Evolutionary conservation across 176 grass and related monocot species (phyloP).

Genomic region (Oryza australiensis): DNA sequence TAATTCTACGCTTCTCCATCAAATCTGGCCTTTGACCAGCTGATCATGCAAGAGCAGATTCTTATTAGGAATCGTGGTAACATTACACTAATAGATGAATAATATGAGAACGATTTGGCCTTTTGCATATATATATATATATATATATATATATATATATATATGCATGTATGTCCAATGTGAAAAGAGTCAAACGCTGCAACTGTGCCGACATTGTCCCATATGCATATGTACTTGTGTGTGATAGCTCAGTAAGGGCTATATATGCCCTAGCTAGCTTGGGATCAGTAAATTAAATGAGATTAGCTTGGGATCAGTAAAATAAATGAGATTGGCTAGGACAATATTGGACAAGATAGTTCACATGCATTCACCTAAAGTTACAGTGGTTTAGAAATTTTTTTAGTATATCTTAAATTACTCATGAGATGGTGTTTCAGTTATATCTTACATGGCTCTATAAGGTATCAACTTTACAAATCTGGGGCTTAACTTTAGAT

Average conservation of each 20-base stretch:
- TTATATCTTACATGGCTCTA: too few species aligned
- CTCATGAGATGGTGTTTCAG: too few species aligned
- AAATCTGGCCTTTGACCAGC: not conserved
- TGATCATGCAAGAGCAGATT: not conserved
- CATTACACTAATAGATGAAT: not conserved
- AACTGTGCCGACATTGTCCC: not conserved
- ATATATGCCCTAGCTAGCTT: not conserved
- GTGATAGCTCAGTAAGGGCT: not conserved
- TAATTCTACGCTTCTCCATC: not conserved
- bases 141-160: too few species aligned
- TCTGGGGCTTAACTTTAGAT: too few species aligned
- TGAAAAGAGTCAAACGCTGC: conserved; percentile 37
- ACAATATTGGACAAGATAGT: not conserved
- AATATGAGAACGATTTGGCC: not conserved
- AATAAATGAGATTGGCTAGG: conserved; percentile 11
- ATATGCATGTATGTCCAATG: too few species aligned
- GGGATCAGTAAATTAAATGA: not conserved
- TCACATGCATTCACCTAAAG: not conserved
- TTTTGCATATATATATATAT: too few species aligned
- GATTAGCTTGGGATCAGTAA: not conserved
- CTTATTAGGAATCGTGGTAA: not conserved
- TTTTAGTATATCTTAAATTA: too few species aligned
- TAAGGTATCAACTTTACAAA: too few species aligned
- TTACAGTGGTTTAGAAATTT: not conserved
- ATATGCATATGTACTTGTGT: not conserved